A percentile compares a stretch with the other conserved stretches of the same genome.
Conservation (phyloP, 495 filamentous ascomycete genomes). For the Mytilinidion resinicola region DNA sequence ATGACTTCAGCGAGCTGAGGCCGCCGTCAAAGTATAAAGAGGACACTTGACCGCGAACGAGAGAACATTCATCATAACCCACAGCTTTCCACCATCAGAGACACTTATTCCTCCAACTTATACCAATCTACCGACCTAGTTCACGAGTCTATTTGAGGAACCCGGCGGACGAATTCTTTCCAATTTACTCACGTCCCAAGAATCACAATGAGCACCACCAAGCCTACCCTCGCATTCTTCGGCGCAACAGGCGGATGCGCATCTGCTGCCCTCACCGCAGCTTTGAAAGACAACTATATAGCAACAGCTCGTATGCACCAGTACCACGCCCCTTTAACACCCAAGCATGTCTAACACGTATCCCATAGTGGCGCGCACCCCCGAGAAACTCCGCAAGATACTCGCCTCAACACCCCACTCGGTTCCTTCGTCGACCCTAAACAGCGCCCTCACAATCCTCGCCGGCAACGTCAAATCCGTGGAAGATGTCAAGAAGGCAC, state of each 20-base stretch:
- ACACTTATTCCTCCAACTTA: too few relatives aligned
- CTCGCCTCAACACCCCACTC: slow-evolving; percentile 34
- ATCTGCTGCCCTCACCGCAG: slow-evolving; percentile 36
- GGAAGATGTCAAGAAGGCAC: slow-evolving; percentile 25
- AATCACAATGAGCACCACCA: slow-evolving; percentile 2
- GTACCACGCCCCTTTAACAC: not conserved
- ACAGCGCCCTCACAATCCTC: slow-evolving; percentile 33
- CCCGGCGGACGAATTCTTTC: too few relatives aligned
- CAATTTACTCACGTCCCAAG: too few relatives aligned
- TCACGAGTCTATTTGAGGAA: too few relatives aligned
- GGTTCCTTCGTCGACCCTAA: slow-evolving; percentile 16
- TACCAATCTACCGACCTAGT: too few relatives aligned
- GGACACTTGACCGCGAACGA: too few relatives aligned
- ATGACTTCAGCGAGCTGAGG: too few relatives aligned
- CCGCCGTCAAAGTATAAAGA: too few relatives aligned
- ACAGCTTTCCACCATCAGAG: too few relatives aligned
- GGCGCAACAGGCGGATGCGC: slow-evolving; percentile 51
- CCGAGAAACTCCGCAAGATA: slow-evolving; percentile 51
- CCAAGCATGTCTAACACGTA: slow-evolving; percentile 1
- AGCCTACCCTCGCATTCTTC: slow-evolving; percentile 47
- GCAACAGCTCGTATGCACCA: slow-evolving; percentile 26
- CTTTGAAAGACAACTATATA: slow-evolving; percentile 24
- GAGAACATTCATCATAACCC: too few relatives aligned
- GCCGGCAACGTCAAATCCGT: slow-evolving; percentile 29
- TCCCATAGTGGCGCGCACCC: slow-evolving; percentile 47